phyloP scores from a whole-genome alignment of 169 alveolate genomes.

The Theileria orientalis region DNA sequence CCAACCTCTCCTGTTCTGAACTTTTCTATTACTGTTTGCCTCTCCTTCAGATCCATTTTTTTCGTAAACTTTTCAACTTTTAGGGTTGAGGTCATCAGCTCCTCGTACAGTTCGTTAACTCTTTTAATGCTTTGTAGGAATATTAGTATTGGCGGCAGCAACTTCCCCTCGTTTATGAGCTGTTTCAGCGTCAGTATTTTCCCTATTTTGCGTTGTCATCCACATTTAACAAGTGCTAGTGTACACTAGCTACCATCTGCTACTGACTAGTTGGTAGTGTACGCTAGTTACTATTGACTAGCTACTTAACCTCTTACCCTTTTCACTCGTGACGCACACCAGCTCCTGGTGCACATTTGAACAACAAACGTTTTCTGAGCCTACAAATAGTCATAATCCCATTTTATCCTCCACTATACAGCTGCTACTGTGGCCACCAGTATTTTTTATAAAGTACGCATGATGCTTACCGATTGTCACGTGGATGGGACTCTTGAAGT shows the following conservation, averaged over 20 bases:
- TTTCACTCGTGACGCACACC: slow-evolving; percentile 73
- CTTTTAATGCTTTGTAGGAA: slow-evolving; percentile 59
- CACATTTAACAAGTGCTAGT: too few species aligned
- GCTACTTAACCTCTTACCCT: slow-evolving; percentile 12
- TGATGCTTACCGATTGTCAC: slow-evolving; percentile 28
- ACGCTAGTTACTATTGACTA: too few species aligned
- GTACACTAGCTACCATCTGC: too few species aligned
- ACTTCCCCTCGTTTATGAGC: slow-evolving; percentile 71
- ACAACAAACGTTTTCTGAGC: slow-evolving; percentile 60
- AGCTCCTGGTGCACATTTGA: slow-evolving; percentile 72
- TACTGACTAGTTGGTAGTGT: too few species aligned
- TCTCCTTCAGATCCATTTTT: slow-evolving; percentile 29
- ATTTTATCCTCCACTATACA: neutral
- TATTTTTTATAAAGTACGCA: neutral
- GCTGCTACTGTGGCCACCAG: neutral
- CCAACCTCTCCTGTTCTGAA: slow-evolving; percentile 66
- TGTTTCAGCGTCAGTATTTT: slow-evolving; percentile 67
- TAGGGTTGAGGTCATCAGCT: slow-evolving; percentile 36
- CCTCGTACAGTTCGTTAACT: slow-evolving; percentile 47
- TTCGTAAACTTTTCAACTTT: slow-evolving; percentile 55
- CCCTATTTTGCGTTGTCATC: neutral
- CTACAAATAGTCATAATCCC: neutral
- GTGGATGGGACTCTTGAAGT: slow-evolving; percentile 42
- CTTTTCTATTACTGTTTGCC: slow-evolving; percentile 68
- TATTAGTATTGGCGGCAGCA: slow-evolving; percentile 66